Base-by-base conservation (phyloP, 257 asterid species). In the Euphrasia confusa region DNA sequence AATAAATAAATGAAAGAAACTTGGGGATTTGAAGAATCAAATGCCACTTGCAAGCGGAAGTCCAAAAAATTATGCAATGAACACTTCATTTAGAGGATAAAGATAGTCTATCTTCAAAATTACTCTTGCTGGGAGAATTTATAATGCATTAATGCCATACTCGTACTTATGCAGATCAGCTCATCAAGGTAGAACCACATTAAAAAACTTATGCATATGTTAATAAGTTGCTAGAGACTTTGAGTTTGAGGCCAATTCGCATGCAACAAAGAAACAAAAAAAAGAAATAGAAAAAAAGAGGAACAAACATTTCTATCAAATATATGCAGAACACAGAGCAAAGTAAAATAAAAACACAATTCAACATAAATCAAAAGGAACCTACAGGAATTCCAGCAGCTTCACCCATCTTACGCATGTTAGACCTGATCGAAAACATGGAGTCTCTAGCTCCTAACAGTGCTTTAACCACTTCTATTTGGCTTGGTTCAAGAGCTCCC, bases 381-480 rank as follows among this genome's bases (percentile, higher is more conserved):
- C 92, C 0, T 75, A 93, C 99, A 39, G 99, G 96, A 42, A 93
- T 85, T 70, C 97, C 91, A 3, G 97, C 95, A 62, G 96, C 95
- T 79, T 83, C 86, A 5, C 99, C 99, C 97, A 93, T 89, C 74
- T 65, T 79, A 70, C 87, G 83, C 99, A 87, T 87, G 77, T 80
- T 84, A 75, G 12, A 57, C 79, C 99, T 82, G 84, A 93, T 93
- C 30, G 15, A 74, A 47, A 93, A 89, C 96, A 89, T 89, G 57
- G 94, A 87, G 61, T 87, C 92, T 72, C 93, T 76, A 67, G 95
- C 95, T 73, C 96, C 99, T 72, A 89, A 68, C 54, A 89, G 80
- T 76, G 86, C 96, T 68, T 76, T 74, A 53, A 83, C 77, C 70
- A 83, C 83, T 72, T 79, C 87, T 28, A 56, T 69, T 77, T 81